Evolutionary conservation across 192 early-diverging fungal genomes (phyloP), one percentile per base, ranked within the genome.

Genomic region (Rhizophlyctis rosea): DNA sequence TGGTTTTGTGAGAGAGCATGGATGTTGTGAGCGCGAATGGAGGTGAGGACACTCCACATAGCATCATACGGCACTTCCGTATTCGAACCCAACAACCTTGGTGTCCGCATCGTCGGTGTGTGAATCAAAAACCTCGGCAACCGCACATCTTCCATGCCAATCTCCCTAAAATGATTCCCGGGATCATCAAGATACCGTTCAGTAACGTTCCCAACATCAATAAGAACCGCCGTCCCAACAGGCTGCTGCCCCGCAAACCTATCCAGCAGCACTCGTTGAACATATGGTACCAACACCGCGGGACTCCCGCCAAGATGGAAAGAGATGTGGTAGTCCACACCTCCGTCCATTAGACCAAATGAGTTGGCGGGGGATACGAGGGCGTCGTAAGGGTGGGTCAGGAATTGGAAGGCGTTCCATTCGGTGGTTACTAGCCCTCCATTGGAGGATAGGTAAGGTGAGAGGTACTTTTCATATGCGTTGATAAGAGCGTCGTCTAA

Each of bases 281-380:
- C 50, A 25, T 52, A 25, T 7, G 50, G 18, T 25, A 52, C 50
- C 24, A 52, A 25, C 5, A 13, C 50, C 25, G 50, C 50, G 14
- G 50, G 50, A 21, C 50, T 25, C 11, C 50, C 50, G 14, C 18
- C 50, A 24, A 52, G 50, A 24, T 52, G 50, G 50, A 52, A 52
- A 25, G 18, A 21, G 50, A 52, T 52, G 50, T 13, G 5, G 18
- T 25, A 52, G 50, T 52, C 50, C 7, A 25, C 50, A 21, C 50
- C 50, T 16, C 50, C 50, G 50, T 52, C 50, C 50, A 52, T 52
- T 7, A 52, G 50, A 9, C 50, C 50, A 24, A n/a, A 52, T 5
- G 50, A 52, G 50, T 52, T 52, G 50, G 50, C 50, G 50, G 50
- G 50, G 50, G 50, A 52, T 7, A 52, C 50, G 23, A 52, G 13